Conservation (phyloP, 768 basidiomycete species). For the Trametes cingulata region DNA sequence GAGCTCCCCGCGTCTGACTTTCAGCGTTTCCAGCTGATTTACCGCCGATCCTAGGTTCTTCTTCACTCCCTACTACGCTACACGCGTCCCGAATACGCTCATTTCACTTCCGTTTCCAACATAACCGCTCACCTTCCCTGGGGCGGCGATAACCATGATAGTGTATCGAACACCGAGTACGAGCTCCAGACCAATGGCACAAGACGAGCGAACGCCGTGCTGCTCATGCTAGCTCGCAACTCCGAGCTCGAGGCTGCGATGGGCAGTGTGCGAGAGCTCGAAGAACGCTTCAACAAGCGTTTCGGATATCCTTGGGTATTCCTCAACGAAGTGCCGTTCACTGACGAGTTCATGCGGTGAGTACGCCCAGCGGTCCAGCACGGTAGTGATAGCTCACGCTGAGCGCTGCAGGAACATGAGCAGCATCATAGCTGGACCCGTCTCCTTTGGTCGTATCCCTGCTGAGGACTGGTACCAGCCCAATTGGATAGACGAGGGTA, state of each 20-base stretch:
- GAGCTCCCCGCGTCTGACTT: too few species aligned
- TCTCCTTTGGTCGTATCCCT: conserved; percentile 60
- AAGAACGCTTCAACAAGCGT: conserved; percentile 82
- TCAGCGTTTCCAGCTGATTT: too few species aligned
- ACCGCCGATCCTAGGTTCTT: not conserved
- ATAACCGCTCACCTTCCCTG: conserved; percentile 4
- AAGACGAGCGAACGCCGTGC: conserved; percentile 34
- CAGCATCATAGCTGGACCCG: conserved; percentile 34
- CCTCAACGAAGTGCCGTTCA: conserved; percentile 83
- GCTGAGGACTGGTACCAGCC: conserved; percentile 71
- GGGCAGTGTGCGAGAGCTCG: conserved; percentile 70
- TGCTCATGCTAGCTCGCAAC: conserved; percentile 62
- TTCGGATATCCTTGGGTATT: conserved; percentile 89
- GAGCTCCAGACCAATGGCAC: not conserved
- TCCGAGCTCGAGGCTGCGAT: conserved; percentile 57
- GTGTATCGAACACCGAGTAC: not conserved
- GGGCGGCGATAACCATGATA: not conserved
- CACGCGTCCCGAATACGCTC: not conserved
- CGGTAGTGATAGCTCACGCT: not conserved
- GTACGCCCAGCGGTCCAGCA: conserved; percentile 14
- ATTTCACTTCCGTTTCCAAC: not conserved
- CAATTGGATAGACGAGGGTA: conserved; percentile 68
- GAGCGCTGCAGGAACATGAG: conserved; percentile 21
- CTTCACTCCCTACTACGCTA: conserved; percentile 9
- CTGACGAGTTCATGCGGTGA: conserved; percentile 69